These are phyloP conservation scores for Vishniacozyma victoriae DNA, from an alignment of 768 basidiomycete species.

Conservation along the genomic window DNA sequence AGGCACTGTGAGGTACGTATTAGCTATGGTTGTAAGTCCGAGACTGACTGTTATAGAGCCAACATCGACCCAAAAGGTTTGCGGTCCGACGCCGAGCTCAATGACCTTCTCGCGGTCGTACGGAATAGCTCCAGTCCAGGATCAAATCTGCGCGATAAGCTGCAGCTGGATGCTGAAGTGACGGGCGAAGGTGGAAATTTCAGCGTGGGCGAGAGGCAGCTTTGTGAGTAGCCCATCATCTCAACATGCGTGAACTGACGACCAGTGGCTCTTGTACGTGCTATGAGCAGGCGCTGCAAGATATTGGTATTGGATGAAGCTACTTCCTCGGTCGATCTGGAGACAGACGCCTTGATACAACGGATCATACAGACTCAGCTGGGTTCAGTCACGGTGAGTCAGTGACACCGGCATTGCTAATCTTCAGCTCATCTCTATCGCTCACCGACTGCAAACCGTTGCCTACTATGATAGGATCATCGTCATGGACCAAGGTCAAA, in stretches of 20 bases:
- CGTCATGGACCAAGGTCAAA: slow-evolving; percentile 16
- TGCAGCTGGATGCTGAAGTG: slow-evolving; percentile 59
- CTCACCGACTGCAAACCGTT: slow-evolving; percentile 38
- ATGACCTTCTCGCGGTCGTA: slow-evolving; percentile 60
- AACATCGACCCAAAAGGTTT: slow-evolving; percentile 56
- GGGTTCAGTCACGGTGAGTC: slow-evolving; percentile 25
- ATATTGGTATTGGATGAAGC: slow-evolving; percentile 59
- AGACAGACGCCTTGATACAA: slow-evolving; percentile 59
- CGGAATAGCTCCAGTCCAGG: slow-evolving; percentile 46
- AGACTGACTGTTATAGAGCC: slow-evolving; percentile 34
- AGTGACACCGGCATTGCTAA: background rate
- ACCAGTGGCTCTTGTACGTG: slow-evolving; percentile 56
- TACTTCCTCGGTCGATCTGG: slow-evolving; percentile 50
- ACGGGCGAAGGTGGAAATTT: slow-evolving; percentile 64
- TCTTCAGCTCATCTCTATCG: slow-evolving; percentile 29
- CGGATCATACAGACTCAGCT: slow-evolving; percentile 62
- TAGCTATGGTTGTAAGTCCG: background rate
- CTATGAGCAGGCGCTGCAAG: slow-evolving; percentile 58
- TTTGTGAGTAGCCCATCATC: slow-evolving; percentile 41
- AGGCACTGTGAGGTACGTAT: slow-evolving; percentile 28
- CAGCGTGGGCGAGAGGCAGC: slow-evolving; percentile 64
- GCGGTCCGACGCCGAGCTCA: slow-evolving; percentile 59
- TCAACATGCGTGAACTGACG: background rate
- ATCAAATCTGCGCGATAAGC: slow-evolving; percentile 56
- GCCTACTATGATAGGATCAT: slow-evolving; percentile 46